Evolutionary conservation across 2,329 filamentous ascomycete genomes (phyloP).

Genomic region (Metarhizium humberi): DNA sequence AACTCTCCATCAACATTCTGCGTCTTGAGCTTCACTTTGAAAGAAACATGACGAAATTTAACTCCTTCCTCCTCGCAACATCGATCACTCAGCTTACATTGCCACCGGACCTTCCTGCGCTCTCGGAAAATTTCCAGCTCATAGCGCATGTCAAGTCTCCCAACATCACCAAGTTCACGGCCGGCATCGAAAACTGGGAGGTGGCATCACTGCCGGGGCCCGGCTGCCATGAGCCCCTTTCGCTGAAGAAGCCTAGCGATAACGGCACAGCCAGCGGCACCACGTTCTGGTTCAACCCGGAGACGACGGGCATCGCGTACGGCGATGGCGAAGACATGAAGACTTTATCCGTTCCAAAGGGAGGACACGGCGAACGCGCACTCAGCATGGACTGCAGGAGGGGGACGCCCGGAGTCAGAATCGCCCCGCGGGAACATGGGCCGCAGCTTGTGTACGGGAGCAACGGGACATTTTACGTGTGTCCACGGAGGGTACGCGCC

Average conservation of each 20-base stretch:
- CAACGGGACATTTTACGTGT: conserved; percentile 3
- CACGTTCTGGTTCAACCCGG: conserved; percentile 3
- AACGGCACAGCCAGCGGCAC: background rate
- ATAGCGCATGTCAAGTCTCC: conserved; percentile 3
- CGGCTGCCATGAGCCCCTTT: conserved; percentile 1
- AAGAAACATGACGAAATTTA: background rate
- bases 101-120: background rate
- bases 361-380: conserved; percentile 1
- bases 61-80: background rate
- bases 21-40: background rate
- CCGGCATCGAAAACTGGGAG: conserved; percentile 5
- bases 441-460: conserved; percentile 1
- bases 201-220: background rate
- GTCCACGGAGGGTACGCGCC: background rate
- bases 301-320: background rate
- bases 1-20: too few relatives aligned
- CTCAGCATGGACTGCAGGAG: conserved; percentile 4
- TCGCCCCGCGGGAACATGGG: background rate
- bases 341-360: background rate
- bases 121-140: conserved; percentile 1
- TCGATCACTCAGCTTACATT: background rate
- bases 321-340: background rate
- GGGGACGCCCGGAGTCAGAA: background rate
- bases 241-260: background rate
- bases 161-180: background rate